Evolutionary conservation across 805 yeast genomes (phyloP).

Genomic region (Suhomyces xylopsoci): DNA sequence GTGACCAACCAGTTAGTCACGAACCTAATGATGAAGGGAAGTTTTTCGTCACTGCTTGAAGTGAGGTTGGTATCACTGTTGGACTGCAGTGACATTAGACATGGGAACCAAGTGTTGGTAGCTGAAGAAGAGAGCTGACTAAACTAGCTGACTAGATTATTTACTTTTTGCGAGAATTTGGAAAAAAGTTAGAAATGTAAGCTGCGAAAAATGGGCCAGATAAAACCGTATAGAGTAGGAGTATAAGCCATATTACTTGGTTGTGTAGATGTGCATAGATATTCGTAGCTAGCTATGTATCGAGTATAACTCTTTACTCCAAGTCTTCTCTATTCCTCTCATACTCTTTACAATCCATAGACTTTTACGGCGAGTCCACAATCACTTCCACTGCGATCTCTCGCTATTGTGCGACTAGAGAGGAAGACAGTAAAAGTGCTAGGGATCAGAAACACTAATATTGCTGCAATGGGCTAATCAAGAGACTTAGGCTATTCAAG

Average conservation of each 20-base stretch:
- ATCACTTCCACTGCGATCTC: too few relatives aligned
- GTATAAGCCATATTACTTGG: too few relatives aligned
- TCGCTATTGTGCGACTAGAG: too few relatives aligned
- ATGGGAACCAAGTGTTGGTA: not conserved
- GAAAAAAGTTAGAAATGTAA: not conserved
- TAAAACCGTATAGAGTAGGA: too few relatives aligned
- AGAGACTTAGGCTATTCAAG: too few relatives aligned
- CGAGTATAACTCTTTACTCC: too few relatives aligned
- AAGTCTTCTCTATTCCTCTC: too few relatives aligned
- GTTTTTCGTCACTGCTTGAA: not conserved
- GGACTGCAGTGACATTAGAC: not conserved
- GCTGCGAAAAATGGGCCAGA: not conserved
- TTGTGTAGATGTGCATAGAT: too few relatives aligned
- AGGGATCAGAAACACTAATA: too few relatives aligned
- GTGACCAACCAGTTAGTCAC: conserved; percentile 25
- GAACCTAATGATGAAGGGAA: conserved; percentile 8
- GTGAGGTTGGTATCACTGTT: conserved; percentile 1
- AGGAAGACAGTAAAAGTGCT: too few relatives aligned
- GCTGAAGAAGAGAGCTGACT: not conserved
- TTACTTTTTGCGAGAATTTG: not conserved
- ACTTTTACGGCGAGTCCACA: not conserved
- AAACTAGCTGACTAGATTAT: not conserved
- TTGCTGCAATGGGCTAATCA: too few relatives aligned
- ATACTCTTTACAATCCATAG: not conserved
- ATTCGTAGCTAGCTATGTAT: too few relatives aligned